Conservation (phyloP, 116 monocot genomes). For the Zostera marina region DNA sequence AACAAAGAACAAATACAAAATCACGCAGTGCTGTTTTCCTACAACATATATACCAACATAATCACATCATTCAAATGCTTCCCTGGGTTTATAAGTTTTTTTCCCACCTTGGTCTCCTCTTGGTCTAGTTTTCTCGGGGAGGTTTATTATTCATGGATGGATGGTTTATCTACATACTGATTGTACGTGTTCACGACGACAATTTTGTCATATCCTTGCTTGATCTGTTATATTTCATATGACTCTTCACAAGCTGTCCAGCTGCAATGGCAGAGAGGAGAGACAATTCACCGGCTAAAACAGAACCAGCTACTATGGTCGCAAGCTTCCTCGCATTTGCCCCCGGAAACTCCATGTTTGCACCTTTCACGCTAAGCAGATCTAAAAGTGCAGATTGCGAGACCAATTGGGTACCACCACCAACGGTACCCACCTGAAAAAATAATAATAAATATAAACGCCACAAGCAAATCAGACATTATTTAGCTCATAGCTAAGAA, state of each 20-base stretch:
- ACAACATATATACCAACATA: too few relatives aligned
- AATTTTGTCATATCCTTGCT: constrained; percentile 42
- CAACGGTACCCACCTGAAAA: constrained; percentile 83
- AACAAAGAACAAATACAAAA: too few relatives aligned
- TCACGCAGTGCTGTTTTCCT: too few relatives aligned
- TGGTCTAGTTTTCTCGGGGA: not conserved
- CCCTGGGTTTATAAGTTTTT: not conserved
- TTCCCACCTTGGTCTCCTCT: not conserved
- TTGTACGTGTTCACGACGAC: constrained; percentile 11
- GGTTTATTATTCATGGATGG: constrained; percentile 4
- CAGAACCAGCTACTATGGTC: constrained; percentile 70
- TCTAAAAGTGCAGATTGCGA: constrained; percentile 82
- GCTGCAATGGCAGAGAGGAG: constrained; percentile 90
- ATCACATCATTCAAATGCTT: too few relatives aligned
- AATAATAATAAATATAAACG: not conserved
- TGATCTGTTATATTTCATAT: constrained; percentile 97
- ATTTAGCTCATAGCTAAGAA: not conserved
- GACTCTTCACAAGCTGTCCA: constrained; percentile 91
- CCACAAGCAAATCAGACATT: not conserved
- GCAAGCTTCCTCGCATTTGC: constrained; percentile 66
- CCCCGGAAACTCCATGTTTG: constrained; percentile 60
- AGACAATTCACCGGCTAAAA: constrained; percentile 91
- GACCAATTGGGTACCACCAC: constrained; percentile 84
- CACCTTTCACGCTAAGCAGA: constrained; percentile 86
- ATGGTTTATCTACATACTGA: not conserved